Percentiles rank a stretch among this genome's conserved stretches.
phyloP scores from a whole-genome alignment of 2,329 filamentous ascomycete genomes.

The Hypoxylon sp. region DNA sequence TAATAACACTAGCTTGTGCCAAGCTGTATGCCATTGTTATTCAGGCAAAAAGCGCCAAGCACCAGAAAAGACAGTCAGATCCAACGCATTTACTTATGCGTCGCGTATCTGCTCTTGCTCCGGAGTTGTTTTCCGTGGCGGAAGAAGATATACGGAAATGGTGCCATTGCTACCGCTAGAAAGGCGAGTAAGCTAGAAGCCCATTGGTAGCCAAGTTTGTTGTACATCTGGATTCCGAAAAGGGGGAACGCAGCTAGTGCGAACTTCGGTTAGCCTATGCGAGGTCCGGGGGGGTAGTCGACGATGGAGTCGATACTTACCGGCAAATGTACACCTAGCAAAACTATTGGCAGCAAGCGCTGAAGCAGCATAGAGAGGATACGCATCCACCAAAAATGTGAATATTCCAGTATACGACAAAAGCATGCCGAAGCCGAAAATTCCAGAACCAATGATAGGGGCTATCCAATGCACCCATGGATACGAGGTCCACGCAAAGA shows the following conservation, averaged over 20 bases:
- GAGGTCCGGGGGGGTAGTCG: neutral
- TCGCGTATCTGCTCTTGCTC: slow-evolving; percentile 57
- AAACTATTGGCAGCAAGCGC: slow-evolving; percentile 87
- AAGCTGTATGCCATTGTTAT: neutral
- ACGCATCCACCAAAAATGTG: slow-evolving; percentile 85
- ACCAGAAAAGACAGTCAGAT: neutral
- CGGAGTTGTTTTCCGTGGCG: slow-evolving; percentile 66
- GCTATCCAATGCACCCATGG: slow-evolving; percentile 78
- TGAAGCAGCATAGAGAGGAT: slow-evolving; percentile 76
- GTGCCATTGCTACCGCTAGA: slow-evolving; percentile 67
- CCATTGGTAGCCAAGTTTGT: slow-evolving; percentile 75
- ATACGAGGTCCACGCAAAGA: slow-evolving; percentile 88
- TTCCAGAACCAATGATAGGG: slow-evolving; percentile 74
- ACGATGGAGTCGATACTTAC: slow-evolving; percentile 50
- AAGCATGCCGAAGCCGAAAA: slow-evolving; percentile 77
- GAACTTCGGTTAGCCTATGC: slow-evolving; percentile 4
- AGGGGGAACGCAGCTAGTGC: slow-evolving; percentile 74
- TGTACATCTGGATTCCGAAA: slow-evolving; percentile 78
- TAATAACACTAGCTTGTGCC: too few species aligned
- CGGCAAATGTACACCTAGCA: slow-evolving; percentile 78
- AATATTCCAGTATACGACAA: slow-evolving; percentile 86
- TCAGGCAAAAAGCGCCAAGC: neutral
- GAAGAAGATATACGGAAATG: slow-evolving; percentile 71
- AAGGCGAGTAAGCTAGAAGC: slow-evolving; percentile 69
- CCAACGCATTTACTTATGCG: slow-evolving; percentile 2